Percentiles rank a stretch among this genome's conserved stretches.
phyloP scores from a whole-genome alignment of 1,139 yeast genomes.

The Geotrichum phurueaensis region DNA sequence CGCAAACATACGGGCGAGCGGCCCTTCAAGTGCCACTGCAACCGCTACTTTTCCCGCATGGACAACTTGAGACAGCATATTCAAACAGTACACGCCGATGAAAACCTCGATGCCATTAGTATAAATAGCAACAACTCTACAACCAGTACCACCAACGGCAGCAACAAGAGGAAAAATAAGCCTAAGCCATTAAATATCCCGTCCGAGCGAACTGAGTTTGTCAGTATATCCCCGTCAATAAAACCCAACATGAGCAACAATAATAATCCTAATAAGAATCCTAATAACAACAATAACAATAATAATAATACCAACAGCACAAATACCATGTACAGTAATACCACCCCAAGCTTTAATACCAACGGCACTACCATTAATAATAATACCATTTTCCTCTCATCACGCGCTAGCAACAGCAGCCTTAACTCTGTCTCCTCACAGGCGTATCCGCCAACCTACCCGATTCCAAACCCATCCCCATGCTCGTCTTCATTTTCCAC shows the following conservation, averaged over 20 bases:
- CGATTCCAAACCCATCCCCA: neutral
- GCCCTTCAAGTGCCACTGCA: slow-evolving; percentile 86
- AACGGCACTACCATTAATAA: slow-evolving; percentile 13
- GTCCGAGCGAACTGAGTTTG: neutral
- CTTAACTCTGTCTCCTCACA: neutral
- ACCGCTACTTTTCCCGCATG: slow-evolving; percentile 71
- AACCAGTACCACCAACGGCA: neutral
- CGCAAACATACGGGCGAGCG: slow-evolving; percentile 94
- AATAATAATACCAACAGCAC: slow-evolving; percentile 9
- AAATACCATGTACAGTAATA: slow-evolving; percentile 7
- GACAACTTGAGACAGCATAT: slow-evolving; percentile 90
- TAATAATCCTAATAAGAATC: too few relatives aligned
- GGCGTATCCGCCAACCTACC: neutral
- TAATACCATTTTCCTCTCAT: slow-evolving; percentile 7
- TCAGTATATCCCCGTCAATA: neutral
- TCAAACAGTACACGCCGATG: slow-evolving; percentile 86
- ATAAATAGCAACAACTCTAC: slow-evolving; percentile 21
- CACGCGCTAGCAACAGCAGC: neutral
- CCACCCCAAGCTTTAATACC: slow-evolving; percentile 7
- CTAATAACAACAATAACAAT: slow-evolving; percentile 10
- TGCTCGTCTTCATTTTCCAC: neutral
- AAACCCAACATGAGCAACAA: neutral
- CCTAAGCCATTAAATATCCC: slow-evolving; percentile 13
- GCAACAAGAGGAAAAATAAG: slow-evolving; percentile 22
- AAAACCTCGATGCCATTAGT: slow-evolving; percentile 39